phyloP scores from a whole-genome alignment of 1,139 yeast genomes.

The Chernovozyma aurita region DNA sequence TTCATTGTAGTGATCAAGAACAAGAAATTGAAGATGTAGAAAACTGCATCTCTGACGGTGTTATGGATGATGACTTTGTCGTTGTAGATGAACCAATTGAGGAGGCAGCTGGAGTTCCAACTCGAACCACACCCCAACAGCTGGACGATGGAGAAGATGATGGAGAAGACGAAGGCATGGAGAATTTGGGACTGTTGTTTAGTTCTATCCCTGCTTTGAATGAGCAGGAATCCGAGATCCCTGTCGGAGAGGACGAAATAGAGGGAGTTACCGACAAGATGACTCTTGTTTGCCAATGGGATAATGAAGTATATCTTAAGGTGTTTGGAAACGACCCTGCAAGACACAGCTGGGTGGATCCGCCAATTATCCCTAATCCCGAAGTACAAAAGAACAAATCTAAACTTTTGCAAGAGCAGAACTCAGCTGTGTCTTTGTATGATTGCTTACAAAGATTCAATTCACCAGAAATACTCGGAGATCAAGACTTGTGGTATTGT shows the following conservation, averaged over 20 bases:
- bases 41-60: neutral
- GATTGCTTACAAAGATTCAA: conserved; percentile 78
- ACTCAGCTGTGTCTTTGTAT: conserved; percentile 55
- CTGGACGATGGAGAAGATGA: conserved; percentile 9
- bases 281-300: conserved; percentile 75
- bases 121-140: neutral
- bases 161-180: conserved; percentile 13
- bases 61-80: conserved; percentile 6
- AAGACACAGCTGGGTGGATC: conserved; percentile 51
- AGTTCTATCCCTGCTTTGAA: conserved; percentile 18
- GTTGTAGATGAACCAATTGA: conserved; percentile 3
- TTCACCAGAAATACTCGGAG: conserved; percentile 79
- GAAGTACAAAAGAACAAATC: conserved; percentile 47
- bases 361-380: conserved; percentile 46
- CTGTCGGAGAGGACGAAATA: neutral
- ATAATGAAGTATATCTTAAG: conserved; percentile 37
- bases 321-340: conserved; percentile 43
- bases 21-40: too few species aligned
- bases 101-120: neutral
- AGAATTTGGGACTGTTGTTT: conserved; percentile 21
- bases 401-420: conserved; percentile 33
- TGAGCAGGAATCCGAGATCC: neutral
- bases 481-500: conserved; percentile 93
- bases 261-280: conserved; percentile 26
- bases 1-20: too few species aligned